Conservation (phyloP, 495 filamentous ascomycete genomes). For the Tuber borchii region DNA sequence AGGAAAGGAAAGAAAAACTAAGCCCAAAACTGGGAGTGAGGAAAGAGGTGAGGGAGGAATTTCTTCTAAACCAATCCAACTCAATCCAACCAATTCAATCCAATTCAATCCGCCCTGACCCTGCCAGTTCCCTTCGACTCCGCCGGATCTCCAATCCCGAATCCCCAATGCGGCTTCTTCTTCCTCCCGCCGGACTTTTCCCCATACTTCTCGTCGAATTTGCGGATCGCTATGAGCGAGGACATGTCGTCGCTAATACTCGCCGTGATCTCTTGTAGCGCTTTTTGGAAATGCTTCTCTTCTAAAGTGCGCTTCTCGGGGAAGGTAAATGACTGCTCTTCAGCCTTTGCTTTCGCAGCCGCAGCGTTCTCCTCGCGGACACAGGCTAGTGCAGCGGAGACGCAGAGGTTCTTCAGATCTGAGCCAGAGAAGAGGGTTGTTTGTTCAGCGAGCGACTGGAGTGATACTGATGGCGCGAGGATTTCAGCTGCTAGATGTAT, state of each 20-base stretch:
- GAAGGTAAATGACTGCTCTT: slow-evolving; percentile 51
- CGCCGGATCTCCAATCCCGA: slow-evolving; percentile 49
- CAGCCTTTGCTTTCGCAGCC: slow-evolving; percentile 51
- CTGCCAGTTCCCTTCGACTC: slow-evolving; percentile 39
- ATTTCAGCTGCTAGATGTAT: slow-evolving; percentile 79
- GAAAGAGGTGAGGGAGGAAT: background rate
- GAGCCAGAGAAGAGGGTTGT: slow-evolving; percentile 95
- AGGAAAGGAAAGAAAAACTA: background rate
- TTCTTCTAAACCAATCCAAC: slow-evolving; percentile 2
- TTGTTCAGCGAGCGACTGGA: slow-evolving; percentile 61
- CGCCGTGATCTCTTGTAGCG: slow-evolving; percentile 80
- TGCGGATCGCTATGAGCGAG: slow-evolving; percentile 72
- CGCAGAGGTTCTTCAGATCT: slow-evolving; percentile 88
- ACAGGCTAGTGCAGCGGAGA: slow-evolving; percentile 81
- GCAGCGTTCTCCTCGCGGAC: slow-evolving; percentile 74
- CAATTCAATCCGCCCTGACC: slow-evolving; percentile 29
- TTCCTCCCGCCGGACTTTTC: slow-evolving; percentile 70
- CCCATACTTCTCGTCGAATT: slow-evolving; percentile 95
- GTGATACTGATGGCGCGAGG: slow-evolving; percentile 61
- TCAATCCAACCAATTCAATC: background rate
- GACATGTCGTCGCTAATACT: slow-evolving; percentile 95
- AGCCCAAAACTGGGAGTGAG: background rate
- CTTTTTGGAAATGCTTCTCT: slow-evolving; percentile 70
- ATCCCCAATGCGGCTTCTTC: slow-evolving; percentile 59
- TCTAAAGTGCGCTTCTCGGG: slow-evolving; percentile 62